Evolutionary conservation across 768 basidiomycete species (phyloP), one percentile per base, ranked within the genome.

Genomic region (Trametes meyenii): DNA sequence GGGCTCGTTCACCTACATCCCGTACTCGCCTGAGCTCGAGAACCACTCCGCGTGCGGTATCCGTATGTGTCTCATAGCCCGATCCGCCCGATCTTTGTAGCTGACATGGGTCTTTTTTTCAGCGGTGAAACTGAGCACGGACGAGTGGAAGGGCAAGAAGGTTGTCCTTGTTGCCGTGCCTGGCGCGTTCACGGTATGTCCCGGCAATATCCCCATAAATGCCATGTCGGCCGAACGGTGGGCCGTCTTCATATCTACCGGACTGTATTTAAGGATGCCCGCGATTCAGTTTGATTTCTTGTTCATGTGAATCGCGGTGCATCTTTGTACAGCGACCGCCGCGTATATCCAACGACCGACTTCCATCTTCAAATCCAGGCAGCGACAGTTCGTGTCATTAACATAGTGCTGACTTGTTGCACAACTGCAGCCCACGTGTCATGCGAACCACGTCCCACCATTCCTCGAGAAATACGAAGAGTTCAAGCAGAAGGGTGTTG

Each of bases 131-230:
- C 74, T 90, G 63, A 75, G 73, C 40, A 89, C 84, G 26, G 77
- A 85, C 60, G 79, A 82, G 49, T 92, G 88, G 88, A 87, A 87
- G 73, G 87, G 86, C 69, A 93, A 93, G 79, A 90, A 88, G 72
- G 88, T 93, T 53, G 87, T 92, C 39, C 69, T 92, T 54, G 81
- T 93, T 72, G 78, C 88, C 58, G 89, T 92, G 36, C 91, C 90
- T 17, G 91, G 91, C 48, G 89, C 90, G 16, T 91, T 92, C 77
- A 90, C 90, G 16, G 90, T 90, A 63, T 61, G 86, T 62, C 4
- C 19, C 49, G 44, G 13, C 58, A 29, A 13, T 13, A 35, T 14
- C 16, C 45, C 8, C 4, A n/a, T 33, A 8, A 33, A 33, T 33
- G 29, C 29, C 8, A 8, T 8, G 8, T 33, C 29, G 29, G 29